Evolutionary conservation across 192 early-diverging fungal genomes (phyloP).

Genomic region (Coemansia sp.): DNA sequence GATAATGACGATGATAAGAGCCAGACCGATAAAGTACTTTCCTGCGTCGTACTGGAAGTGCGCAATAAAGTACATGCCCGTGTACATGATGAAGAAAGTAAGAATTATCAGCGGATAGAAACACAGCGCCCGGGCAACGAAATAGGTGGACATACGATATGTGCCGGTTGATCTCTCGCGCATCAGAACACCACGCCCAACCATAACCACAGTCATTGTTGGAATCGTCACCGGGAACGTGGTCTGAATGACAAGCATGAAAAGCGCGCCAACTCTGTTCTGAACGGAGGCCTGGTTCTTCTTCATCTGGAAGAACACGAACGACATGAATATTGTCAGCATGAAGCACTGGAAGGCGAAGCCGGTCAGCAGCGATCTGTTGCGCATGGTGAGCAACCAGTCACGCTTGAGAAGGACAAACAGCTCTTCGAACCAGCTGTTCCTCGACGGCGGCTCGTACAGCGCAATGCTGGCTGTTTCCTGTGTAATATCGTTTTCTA

Average conservation of each 20-base stretch:
- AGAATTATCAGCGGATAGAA: constrained; percentile 39
- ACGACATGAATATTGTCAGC: constrained; percentile 50
- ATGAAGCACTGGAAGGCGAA: constrained; percentile 26
- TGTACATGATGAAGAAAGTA: constrained; percentile 28
- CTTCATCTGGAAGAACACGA: constrained; percentile 55
- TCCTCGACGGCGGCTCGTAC: constrained; percentile 27
- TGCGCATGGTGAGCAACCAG: constrained; percentile 14
- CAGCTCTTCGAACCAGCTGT: constrained; percentile 25
- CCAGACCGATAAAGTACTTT: constrained; percentile 40
- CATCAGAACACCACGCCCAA: constrained; percentile 46
- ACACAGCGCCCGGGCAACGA: constrained; percentile 57
- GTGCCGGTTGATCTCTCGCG: constrained; percentile 63
- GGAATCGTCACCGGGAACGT: constrained; percentile 60
- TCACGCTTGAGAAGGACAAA: constrained; percentile 29
- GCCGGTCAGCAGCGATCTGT: constrained; percentile 23
- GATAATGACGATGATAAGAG: constrained; percentile 18
- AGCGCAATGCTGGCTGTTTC: constrained; percentile 22
- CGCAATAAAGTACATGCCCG: constrained; percentile 32
- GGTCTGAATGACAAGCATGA: constrained; percentile 41
- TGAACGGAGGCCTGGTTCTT: constrained; percentile 40
- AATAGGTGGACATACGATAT: constrained; percentile 47
- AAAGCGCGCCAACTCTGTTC: constrained; percentile 51
- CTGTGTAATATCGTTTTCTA: constrained; percentile 15
- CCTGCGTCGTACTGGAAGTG: constrained; percentile 32
- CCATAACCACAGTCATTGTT: constrained; percentile 32